Evolutionary conservation across 805 yeast genomes (phyloP), one percentile per base, ranked within the genome.

Genomic region (Kuraishia capsulata): DNA sequence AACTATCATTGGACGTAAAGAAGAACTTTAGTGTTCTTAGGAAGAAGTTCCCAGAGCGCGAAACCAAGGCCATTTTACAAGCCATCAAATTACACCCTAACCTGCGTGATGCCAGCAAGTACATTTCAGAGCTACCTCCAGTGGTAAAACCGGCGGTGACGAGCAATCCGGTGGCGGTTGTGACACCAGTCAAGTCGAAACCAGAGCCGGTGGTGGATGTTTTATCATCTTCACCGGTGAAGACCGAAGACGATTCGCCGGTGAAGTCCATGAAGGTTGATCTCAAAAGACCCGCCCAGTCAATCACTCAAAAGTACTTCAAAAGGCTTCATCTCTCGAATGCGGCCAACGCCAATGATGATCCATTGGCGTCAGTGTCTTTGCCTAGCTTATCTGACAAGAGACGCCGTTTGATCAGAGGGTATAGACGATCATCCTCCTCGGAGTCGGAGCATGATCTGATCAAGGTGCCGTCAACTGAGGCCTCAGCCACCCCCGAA

Each of bases 221-320:
- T 3, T 20, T 25, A 3, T 37, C 37, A 3, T 16, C 37, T 5
- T 37, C 44, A 13, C 41, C 44, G 8, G 36, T 36, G 3, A n/a
- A n/a, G n/a, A n/a, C n/a, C n/a, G 37, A 33, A 16, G 38, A 36
- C 8, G 30, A 20, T n/a, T n/a, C 31, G 3, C 38, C 43, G 39
- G 18, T 19, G 36, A 30, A 25, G 2, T 57, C 60, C 33, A 64
- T 71, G 30, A 67, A 66, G 44, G 69, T 66, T 10, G 62, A 63
- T 33, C 49, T 64, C 16, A 48, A 49, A 30, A 64, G 54, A 41
- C 65, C 71, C 11, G 65, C 62, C 36, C 48, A 60, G 37, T 65
- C 40, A 8, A 50, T 66, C 17, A 45, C 67, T 4, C 68, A 64
- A 37, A 58, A 57, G 30, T 47, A 50, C 17, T 62, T 66, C 34